Percentiles rank a stretch among this genome's conserved stretches.
Evolutionary conservation across 2,329 filamentous ascomycete species (phyloP).

Genomic region (Fusarium sp.): DNA sequence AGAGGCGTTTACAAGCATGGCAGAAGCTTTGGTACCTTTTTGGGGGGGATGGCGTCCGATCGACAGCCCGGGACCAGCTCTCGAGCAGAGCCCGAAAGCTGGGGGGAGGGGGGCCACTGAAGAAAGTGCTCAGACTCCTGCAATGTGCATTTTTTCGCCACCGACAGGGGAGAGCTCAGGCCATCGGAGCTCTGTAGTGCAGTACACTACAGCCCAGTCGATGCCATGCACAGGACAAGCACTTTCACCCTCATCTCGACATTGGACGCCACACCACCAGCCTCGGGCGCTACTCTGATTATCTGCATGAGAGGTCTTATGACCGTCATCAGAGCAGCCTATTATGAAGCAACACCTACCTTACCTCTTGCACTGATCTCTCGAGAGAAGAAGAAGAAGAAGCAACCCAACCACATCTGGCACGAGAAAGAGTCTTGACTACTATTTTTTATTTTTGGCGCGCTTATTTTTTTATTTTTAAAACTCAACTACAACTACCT

Average conservation of each 20-base stretch:
- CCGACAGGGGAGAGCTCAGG: conserved; percentile 5
- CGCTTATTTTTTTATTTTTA: conserved; percentile 16
- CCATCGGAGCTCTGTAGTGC: not conserved
- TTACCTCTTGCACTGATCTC: not conserved
- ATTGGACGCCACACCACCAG: conserved; percentile 35
- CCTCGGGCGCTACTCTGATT: conserved; percentile 12
- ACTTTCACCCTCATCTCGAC: conserved; percentile 6
- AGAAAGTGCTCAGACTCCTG: not conserved
- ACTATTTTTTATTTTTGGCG: conserved; percentile 18
- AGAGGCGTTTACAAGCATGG: conserved; percentile 1
- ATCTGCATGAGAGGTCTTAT: conserved; percentile 23
- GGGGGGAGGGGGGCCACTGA: conserved; percentile 11
- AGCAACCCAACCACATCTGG: conserved; percentile 19
- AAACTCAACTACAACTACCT: not conserved
- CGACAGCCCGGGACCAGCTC: conserved; percentile 3
- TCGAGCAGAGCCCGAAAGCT: not conserved
- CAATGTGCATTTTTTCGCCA: conserved; percentile 18
- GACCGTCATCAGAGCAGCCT: conserved; percentile 7
- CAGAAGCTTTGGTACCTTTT: conserved; percentile 26
- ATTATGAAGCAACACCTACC: conserved; percentile 7
- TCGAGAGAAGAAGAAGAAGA: not conserved
- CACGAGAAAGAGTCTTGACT: conserved; percentile 14
- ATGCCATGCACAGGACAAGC: not conserved
- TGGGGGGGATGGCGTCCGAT: conserved; percentile 7
- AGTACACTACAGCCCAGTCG: not conserved